Evolutionary conservation across 768 basidiomycete species (phyloP).

Genomic region (Clathrus columnatus): DNA sequence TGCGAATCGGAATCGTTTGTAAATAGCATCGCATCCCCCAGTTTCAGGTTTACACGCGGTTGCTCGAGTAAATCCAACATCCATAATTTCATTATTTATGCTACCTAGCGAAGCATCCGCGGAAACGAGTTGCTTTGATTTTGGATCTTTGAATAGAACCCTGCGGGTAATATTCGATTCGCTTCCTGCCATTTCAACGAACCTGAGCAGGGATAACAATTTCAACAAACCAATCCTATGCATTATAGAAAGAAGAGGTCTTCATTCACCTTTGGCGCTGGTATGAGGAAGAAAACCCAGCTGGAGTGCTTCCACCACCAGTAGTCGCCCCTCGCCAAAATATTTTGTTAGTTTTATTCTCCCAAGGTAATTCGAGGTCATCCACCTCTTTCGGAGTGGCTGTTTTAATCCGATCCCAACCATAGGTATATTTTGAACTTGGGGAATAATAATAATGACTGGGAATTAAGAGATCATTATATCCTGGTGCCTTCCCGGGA

Average conservation of each 20-base stretch:
- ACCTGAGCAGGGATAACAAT: constrained; percentile 27
- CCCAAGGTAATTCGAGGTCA: constrained; percentile 82
- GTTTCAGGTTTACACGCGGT: constrained; percentile 66
- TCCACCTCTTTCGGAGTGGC: constrained; percentile 64
- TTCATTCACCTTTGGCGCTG: constrained; percentile 68
- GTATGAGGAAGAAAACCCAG: constrained; percentile 73
- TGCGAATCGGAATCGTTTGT: constrained; percentile 56
- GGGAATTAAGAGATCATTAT: constrained; percentile 85
- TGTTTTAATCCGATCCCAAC: constrained; percentile 73
- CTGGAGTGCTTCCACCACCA: constrained; percentile 83
- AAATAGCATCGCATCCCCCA: constrained; percentile 59
- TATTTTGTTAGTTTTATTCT: constrained; percentile 73
- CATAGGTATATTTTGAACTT: constrained; percentile 78
- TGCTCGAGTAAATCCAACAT: constrained; percentile 75
- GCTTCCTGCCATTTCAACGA: constrained; percentile 72
- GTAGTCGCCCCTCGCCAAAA: constrained; percentile 97
- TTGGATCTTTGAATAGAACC: constrained; percentile 63
- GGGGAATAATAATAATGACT: constrained; percentile 93
- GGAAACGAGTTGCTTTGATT: constrained; percentile 48
- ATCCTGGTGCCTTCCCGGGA: constrained; percentile 80
- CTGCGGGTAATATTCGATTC: constrained; percentile 44
- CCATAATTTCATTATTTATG: constrained; percentile 78
- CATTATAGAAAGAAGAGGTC: constrained; percentile 14
- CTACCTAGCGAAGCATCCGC: constrained; percentile 47
- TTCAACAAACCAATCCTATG: constrained; percentile 11